Percentiles rank a stretch among this genome's conserved stretches.
Conservation (phyloP, 495 filamentous ascomycete genomes). For the Neurospora sp. region DNA sequence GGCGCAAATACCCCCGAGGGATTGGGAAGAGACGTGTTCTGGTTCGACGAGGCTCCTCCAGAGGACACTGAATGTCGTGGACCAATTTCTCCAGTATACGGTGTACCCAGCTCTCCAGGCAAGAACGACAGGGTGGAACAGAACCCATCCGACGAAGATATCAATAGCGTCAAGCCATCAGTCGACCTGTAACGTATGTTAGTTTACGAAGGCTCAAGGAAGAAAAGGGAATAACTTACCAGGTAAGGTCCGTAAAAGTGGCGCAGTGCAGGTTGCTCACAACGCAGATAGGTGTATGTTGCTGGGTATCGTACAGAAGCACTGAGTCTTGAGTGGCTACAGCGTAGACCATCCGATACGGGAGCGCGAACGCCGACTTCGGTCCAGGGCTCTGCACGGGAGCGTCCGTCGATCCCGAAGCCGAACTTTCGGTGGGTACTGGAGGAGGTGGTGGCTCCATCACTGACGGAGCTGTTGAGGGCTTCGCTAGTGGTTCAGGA, state of each 20-base stretch:
- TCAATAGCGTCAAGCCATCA: slow-evolving; percentile 84
- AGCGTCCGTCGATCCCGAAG: slow-evolving; percentile 37
- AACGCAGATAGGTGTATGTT: slow-evolving; percentile 81
- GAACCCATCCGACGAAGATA: slow-evolving; percentile 96
- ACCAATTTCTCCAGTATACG: slow-evolving; percentile 60
- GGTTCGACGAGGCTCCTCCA: slow-evolving; percentile 37
- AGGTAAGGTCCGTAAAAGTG: slow-evolving; percentile 92
- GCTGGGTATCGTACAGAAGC: slow-evolving; percentile 95
- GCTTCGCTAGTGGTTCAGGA: slow-evolving; percentile 67
- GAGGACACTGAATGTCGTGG: slow-evolving; percentile 31
- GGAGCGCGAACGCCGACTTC: slow-evolving; percentile 66
- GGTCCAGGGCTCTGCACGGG: slow-evolving; percentile 42
- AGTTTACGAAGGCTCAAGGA: slow-evolving; percentile 4
- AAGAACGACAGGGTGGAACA: slow-evolving; percentile 84
- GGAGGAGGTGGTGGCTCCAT: slow-evolving; percentile 80
- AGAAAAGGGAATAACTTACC: slow-evolving; percentile 45
- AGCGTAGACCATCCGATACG: slow-evolving; percentile 92
- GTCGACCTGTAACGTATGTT: slow-evolving; percentile 60
- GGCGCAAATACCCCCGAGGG: slow-evolving; percentile 48
- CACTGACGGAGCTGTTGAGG: slow-evolving; percentile 43
- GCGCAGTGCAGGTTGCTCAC: slow-evolving; percentile 96
- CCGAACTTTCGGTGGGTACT: slow-evolving; percentile 30
- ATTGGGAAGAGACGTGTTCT: slow-evolving; percentile 56
- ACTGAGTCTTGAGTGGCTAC: slow-evolving; percentile 96
- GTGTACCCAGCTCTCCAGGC: slow-evolving; percentile 77